Evolutionary conservation across 106 monocot species (phyloP).

Genomic region (Hemerocallis citrina): DNA sequence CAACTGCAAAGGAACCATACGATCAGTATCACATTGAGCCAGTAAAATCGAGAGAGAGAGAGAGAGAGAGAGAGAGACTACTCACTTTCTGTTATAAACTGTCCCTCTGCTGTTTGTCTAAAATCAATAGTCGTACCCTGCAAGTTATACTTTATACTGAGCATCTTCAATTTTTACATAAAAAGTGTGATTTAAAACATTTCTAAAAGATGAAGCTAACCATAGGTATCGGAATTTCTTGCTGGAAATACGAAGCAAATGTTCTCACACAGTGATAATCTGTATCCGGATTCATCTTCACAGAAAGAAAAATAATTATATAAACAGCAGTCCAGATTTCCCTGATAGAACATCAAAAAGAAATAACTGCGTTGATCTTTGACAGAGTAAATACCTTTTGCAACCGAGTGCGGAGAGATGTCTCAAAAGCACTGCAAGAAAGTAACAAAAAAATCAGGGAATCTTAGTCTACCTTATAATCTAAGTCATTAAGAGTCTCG

Average conservation of each 20-base stretch:
- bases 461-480: no score
- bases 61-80: neutral
- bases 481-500: no score
- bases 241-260: conserved; percentile 85
- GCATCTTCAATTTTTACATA: neutral
- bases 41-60: neutral
- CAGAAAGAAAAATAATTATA: conserved; percentile 2
- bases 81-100: conserved; percentile 89
- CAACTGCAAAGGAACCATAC: conserved; percentile 50
- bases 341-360: neutral
- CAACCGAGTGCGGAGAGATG: conserved; percentile 71
- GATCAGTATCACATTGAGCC: neutral
- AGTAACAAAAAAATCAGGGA: neutral
- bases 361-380: no score
- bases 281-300: conserved; percentile 79
- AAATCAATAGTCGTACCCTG: conserved; percentile 96
- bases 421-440: conserved; percentile 80
- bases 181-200: neutral
- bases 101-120: conserved; percentile 75
- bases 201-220: conserved; percentile 23
- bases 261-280: conserved; percentile 73
- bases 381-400: conserved; percentile 45
- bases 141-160: conserved; percentile 12
- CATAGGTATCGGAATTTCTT: conserved; percentile 77
- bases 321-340: conserved; percentile 6